Conservation (phyloP, 2,329 filamentous ascomycete species). For the Sphaerulina populicola region DNA sequence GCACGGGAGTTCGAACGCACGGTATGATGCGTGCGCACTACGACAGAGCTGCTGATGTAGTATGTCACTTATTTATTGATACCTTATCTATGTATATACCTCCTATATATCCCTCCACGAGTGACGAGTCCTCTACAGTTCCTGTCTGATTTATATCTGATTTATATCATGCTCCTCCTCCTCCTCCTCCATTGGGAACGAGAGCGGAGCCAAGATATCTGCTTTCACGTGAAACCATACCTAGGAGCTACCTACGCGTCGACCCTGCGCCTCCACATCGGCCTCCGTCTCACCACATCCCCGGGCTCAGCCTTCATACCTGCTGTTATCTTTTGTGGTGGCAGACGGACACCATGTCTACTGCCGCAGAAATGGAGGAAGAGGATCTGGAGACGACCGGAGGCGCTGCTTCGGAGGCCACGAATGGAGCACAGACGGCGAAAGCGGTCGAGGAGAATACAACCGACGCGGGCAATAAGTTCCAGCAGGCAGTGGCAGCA, state of each 20-base stretch:
- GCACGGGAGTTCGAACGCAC: conserved; percentile 30
- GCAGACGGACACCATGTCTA: conserved; percentile 1
- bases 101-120: too few species aligned
- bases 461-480: conserved; percentile 69
- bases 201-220: too few species aligned
- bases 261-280: too few species aligned
- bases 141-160: too few species aligned
- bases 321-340: not conserved
- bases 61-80: not conserved
- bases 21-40: not conserved
- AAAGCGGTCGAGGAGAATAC: conserved; percentile 3
- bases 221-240: too few species aligned
- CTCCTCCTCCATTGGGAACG: too few species aligned
- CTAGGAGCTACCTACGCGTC: too few species aligned
- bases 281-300: not conserved
- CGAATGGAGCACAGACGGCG: conserved; percentile 7
- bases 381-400: conserved; percentile 5
- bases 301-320: not conserved
- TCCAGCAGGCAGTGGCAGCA: conserved; percentile 88
- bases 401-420: not conserved
- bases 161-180: too few species aligned
- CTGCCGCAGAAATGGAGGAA: conserved; percentile 6
- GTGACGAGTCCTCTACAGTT: too few species aligned
- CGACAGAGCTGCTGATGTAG: not conserved
- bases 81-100: too few species aligned